Evolutionary conservation across 495 filamentous ascomycete genomes (phyloP), one percentile per base, ranked within the genome.

Genomic region (Tuber umbilicatum): DNA sequence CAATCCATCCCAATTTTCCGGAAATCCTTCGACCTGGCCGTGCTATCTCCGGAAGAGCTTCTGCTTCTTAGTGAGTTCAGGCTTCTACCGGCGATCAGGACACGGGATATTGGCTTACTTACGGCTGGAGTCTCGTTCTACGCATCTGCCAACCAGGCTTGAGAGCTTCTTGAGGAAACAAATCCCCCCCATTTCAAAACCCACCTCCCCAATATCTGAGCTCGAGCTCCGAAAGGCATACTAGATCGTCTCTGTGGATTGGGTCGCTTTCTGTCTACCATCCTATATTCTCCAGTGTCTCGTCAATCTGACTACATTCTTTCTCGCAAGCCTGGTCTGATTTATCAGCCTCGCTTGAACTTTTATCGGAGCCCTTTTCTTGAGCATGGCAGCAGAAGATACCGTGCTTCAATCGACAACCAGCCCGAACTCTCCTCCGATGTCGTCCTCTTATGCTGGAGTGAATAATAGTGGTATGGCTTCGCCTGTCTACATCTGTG

Each of bases 401-500:
- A 68, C 70, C 75, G 77, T 77, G 64, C 76, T 78, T 69, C 77
- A 79, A 74, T 71, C 77, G 76, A 73, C 77, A 79, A 73, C 69
- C 39, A 68, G 41, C 74, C 74, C 77, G 74, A 74, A 69, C 35
- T 79, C 77, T 40, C 77, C 77, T 41, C 73, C 77, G 17, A 79
- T 79, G 77, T 79, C 77, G 35, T 79, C 77, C 71, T 69, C 77
- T 74, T 79, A 79, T 35, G 71, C 71, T 69, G 77, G 77, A 74
- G 76, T 78, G 75, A 79, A 71, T 42, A 79, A 64, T 70, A 79
- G 78, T 79, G 77, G 77, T 79, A 79, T 79, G 77, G 75, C 75
- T 71, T 78, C 39, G 72, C 78, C 69, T 40, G 64, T 67, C 74
- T 78, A 70, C 75, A 47, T 76, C 75, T 64, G 72, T 79, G 74